Conservation (phyloP, 345 rosid genomes). For the Salix purpurea region DNA sequence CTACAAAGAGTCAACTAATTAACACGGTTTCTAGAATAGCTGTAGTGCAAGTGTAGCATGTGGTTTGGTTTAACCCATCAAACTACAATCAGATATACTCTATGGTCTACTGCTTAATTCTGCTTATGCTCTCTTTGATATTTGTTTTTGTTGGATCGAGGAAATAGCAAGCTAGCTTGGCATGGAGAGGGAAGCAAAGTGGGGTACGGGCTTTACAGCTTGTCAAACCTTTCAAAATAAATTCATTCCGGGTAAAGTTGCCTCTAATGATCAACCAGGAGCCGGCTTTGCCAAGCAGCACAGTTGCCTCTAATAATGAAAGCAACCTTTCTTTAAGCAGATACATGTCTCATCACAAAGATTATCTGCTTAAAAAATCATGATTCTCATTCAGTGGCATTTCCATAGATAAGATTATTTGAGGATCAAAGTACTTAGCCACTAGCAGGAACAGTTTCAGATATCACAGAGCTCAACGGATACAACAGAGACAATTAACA, state of each 20-base stretch:
- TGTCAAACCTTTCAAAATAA: not conserved
- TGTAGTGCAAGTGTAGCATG: not conserved
- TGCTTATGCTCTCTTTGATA: not conserved
- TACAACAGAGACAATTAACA: too few species aligned
- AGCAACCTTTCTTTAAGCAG: not conserved
- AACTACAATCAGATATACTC: not conserved
- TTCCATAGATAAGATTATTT: not conserved
- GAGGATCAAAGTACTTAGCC: not conserved
- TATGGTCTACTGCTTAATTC: not conserved
- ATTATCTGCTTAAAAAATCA: not conserved
- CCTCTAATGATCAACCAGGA: not conserved
- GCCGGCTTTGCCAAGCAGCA: not conserved
- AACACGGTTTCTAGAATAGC: not conserved
- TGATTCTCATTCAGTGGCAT: not conserved
- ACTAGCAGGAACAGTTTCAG: not conserved
- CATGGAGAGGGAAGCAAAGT: constrained; percentile 38
- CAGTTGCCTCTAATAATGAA: not conserved
- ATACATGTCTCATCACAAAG: not conserved
- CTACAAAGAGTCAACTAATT: not conserved
- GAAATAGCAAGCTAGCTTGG: not conserved
- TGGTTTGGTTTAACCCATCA: not conserved
- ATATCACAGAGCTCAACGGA: not conserved
- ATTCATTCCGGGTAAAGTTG: not conserved
- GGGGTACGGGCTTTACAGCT: not conserved
- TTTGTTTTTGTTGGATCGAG: not conserved